Base-by-base conservation (phyloP, 495 filamentous ascomycete species). In the Aspergillus kassunensis region DNA sequence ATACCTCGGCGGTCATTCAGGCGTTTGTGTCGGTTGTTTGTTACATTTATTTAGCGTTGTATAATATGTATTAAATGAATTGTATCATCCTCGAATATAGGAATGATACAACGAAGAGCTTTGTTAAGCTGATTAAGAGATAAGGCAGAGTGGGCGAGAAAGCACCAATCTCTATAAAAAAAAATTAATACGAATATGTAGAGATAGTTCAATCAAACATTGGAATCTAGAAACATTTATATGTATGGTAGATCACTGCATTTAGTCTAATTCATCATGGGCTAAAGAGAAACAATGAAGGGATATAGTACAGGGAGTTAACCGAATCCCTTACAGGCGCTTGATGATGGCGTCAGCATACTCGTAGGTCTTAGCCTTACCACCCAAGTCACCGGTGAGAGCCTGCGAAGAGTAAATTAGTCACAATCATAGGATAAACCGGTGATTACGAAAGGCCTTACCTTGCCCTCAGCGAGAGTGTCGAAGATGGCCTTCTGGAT, bases 401-500 rank as follows among this genome's bases (percentile, higher is more conserved):
- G 82, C 67, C 82, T 85, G 63, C 23, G 4, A 29, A 34, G 27
- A 21, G 21, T 24, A 45, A 15, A 34, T 68, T 55, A 66, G 62
- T 36, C 51, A 49, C 13, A 3, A 4, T 33, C 21, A 13, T 3
- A 44, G 11, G 10, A 25, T 9, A 30, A n/a, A 35, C 18, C 19
- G 27, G 9, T 11, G 13, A 24, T 27, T 15, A 10, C n/a, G 16
- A 30, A 45, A 51, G 56, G n/a, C n/a, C 76, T 62, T 59, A 83
- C 80, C 86, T 95, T 96, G 72, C 95, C 93, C 78, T 98, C 92
- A 19, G 90, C 86, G 47, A 98, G 79, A 27, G 90, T 95, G 64
- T 85, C 88, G 69, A 98, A 97, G 60, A 89, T 95, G 44, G 95
- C 93, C 67, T 81, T 88, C 80, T 96, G 89, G 64, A 98, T 97